A percentile compares a stretch with the other conserved stretches of the same genome.
Conservation (phyloP, 768 basidiomycete species). For the Amyloporia xantha region DNA sequence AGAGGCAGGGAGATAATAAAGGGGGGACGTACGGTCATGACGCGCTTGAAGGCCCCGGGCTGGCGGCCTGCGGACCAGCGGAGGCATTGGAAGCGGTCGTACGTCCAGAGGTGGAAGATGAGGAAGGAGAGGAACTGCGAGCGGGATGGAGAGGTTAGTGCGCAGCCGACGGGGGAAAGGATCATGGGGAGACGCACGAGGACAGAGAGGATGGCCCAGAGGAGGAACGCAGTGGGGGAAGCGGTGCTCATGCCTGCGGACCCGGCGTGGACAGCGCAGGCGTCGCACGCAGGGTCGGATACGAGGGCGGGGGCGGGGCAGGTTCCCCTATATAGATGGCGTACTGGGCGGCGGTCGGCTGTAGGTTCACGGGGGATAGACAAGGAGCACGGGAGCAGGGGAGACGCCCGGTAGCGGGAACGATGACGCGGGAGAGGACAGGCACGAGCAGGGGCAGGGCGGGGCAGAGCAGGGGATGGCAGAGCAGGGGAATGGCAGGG, state of each 20-base stretch:
- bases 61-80: constrained; percentile 71
- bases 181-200: constrained; percentile 43
- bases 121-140: constrained; percentile 59
- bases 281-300: no score
- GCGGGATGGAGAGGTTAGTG: not conserved
- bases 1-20: not conserved
- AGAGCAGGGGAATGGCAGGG: no score
- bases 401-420: no score
- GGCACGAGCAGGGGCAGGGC: constrained; percentile 59
- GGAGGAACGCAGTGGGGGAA: constrained; percentile 66
- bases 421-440: constrained; percentile 4
- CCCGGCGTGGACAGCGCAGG: not conserved
- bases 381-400: no score
- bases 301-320: no score
- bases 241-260: constrained; percentile 71
- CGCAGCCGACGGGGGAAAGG: not conserved
- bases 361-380: no score
- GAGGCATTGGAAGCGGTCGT: constrained; percentile 71
- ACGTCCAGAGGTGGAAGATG: constrained; percentile 71
- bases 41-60: constrained; percentile 79
- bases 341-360: no score
- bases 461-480: constrained; percentile 57
- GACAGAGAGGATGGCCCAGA: constrained; percentile 67
- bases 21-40: constrained; percentile 72
- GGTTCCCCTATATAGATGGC: no score